These are phyloP conservation scores for Neurospora hispaniola DNA, from an alignment of 495 filamentous ascomycete genomes.

Conservation along the genomic window DNA sequence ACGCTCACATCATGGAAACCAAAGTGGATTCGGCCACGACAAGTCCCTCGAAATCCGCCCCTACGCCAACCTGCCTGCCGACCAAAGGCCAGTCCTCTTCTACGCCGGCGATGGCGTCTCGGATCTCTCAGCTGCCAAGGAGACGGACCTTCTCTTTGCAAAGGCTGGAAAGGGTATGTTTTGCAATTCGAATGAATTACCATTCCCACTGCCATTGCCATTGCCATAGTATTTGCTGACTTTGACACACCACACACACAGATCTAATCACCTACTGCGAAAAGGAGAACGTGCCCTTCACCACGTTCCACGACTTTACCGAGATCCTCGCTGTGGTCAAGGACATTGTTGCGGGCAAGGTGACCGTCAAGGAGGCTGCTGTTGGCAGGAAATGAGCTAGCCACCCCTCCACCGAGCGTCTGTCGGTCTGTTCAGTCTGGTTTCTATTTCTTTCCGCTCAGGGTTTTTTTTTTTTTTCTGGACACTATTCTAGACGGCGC, in stretches of 20 bases:
- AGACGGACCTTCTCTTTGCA: constrained; percentile 84
- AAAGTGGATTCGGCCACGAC: constrained; percentile 75
- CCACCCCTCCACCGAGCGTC: neutral
- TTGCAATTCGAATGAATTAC: neutral
- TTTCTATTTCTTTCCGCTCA: neutral
- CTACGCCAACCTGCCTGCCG: constrained; percentile 60
- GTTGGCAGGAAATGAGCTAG: constrained; percentile 16
- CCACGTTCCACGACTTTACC: constrained; percentile 66
- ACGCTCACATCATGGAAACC: constrained; percentile 5
- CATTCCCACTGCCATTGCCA: neutral
- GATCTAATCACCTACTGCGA: constrained; percentile 79
- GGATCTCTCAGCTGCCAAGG: constrained; percentile 75
- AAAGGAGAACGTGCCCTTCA: constrained; percentile 67
- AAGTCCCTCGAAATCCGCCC: constrained; percentile 81
- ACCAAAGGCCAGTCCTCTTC: constrained; percentile 61
- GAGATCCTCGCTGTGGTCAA: constrained; percentile 63
- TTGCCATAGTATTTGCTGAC: neutral
- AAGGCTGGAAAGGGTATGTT: constrained; percentile 75
- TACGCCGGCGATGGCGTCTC: constrained; percentile 90
- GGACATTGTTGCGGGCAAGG: constrained; percentile 56
- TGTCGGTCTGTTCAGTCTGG: neutral
- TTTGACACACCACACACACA: constrained; percentile 17
- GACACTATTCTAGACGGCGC: neutral
- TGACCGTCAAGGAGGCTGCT: constrained; percentile 34
- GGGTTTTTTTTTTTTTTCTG: neutral